These are phyloP conservation scores for Rhizomucor miehei DNA, from an alignment of 371 early-diverging fungal genomes.

Conservation along the genomic window DNA sequence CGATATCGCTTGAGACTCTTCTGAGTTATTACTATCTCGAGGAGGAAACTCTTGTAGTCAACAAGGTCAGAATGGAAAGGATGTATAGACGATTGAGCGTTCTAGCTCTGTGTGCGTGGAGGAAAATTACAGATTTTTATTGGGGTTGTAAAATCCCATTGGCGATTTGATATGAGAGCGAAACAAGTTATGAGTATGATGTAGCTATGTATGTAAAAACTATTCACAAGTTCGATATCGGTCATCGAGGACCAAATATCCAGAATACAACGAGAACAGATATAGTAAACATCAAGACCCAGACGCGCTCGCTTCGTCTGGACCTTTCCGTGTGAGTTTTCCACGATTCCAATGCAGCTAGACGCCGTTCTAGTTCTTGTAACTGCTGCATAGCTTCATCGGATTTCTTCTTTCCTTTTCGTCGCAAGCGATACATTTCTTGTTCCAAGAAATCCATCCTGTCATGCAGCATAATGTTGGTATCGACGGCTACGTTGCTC, in stretches of 20 bases:
- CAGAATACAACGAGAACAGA: slow-evolving; percentile 12
- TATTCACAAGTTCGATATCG: too few species aligned
- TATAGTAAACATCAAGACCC: slow-evolving; percentile 28
- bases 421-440: slow-evolving; percentile 30
- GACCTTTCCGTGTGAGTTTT: slow-evolving; percentile 20
- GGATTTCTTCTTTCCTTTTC: slow-evolving; percentile 24
- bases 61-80: too few species aligned
- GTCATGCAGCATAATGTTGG: slow-evolving; percentile 40
- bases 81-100: too few species aligned
- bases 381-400: slow-evolving; percentile 24
- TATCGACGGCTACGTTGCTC: slow-evolving; percentile 4
- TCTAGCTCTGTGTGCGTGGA: too few species aligned
- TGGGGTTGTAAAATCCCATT: too few species aligned
- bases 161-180: too few species aligned
- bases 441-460: slow-evolving; percentile 45
- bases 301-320: slow-evolving; percentile 30
- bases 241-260: slow-evolving; percentile 2
- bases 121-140: too few species aligned
- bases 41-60: too few species aligned
- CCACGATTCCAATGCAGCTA: slow-evolving; percentile 23
- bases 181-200: too few species aligned
- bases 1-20: too few species aligned
- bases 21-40: too few species aligned
- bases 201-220: too few species aligned
- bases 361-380: slow-evolving; percentile 25